Evolutionary conservation across 2,329 filamentous ascomycete species (phyloP).

Genomic region (Neoarthrinium moseri): DNA sequence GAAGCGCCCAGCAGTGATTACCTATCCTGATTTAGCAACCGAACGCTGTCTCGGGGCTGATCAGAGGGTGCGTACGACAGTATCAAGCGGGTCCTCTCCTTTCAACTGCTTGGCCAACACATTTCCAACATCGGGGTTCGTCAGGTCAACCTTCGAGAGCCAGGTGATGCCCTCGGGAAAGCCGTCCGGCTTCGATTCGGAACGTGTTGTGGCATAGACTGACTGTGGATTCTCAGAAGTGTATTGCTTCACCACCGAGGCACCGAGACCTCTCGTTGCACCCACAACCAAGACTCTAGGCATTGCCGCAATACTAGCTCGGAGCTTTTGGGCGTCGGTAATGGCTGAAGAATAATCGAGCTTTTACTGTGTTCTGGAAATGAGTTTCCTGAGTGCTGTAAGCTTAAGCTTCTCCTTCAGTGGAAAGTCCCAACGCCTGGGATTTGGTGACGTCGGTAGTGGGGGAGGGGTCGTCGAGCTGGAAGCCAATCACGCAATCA

Average conservation of each 20-base stretch:
- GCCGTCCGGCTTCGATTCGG: conserved; percentile 38
- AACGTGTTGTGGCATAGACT: conserved; percentile 61
- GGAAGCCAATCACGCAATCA: not conserved
- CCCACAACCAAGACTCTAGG: conserved; percentile 61
- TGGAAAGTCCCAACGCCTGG: too few relatives aligned
- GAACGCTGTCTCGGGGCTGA: not conserved
- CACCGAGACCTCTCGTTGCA: conserved; percentile 67
- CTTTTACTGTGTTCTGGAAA: too few relatives aligned
- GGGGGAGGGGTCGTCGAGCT: not conserved
- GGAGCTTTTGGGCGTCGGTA: not conserved
- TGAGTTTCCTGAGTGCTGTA: not conserved
- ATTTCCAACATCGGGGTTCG: conserved; percentile 43
- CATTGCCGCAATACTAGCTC: conserved; percentile 27
- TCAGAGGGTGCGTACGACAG: conserved; percentile 38
- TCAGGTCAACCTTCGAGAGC: conserved; percentile 59
- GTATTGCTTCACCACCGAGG: conserved; percentile 59
- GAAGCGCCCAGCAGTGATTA: conserved; percentile 71
- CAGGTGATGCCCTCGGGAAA: conserved; percentile 48
- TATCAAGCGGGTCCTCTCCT: conserved; percentile 36
- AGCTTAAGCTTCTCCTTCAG: not conserved
- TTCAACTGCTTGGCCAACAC: conserved; percentile 44
- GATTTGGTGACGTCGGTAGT: conserved; percentile 2
- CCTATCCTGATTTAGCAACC: conserved; percentile 34
- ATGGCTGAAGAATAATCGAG: too few relatives aligned
- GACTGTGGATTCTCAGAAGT: conserved; percentile 41